Evolutionary conservation across 345 rosid genomes (phyloP), one percentile per base, ranked within the genome.

Genomic region (Gossypium anomalum): DNA sequence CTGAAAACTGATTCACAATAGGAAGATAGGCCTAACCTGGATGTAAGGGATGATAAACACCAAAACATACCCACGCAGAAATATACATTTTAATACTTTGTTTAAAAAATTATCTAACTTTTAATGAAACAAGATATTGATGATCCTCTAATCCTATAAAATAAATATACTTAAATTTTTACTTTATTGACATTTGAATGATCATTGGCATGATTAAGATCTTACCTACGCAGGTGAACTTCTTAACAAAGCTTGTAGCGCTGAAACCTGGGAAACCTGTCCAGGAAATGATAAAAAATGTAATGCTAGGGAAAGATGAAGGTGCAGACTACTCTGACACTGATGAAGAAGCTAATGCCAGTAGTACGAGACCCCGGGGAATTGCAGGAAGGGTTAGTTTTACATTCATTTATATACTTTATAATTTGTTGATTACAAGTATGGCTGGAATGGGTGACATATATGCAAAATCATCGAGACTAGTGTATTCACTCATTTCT

Each of bases 301-400:
- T 94, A 76, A 91, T 92, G 99, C 84, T 78, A 82, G 98, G 97
- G 67, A 94, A 89, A 78, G 89, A 89, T 79, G 98, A 94, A 84
- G 98, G 99, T 82, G 93, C 91, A 25, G 97, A 94, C 47, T 70
- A 79, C 76, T 74, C 81, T 38, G 75, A 66, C 76, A 70, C 58
- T 77, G 88, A 82, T 20, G 86, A 65, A 7, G 88, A 79, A 68
- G 82, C 82, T 60, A 71, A 78, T 58, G 62, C 74, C 2, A 75
- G 72, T 72, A 79, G 71, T 73, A 74, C 20, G 60, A 58, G 19
- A 75, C 83, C 74, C 3, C 62, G 79, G 57, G 97, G 98, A 70
- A 74, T 94, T 78, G 80, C 84, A 4, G 97, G 97, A 88, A 87
- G 89, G 83, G 97, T 94, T 44, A 43, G 86, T 77, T 76, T 72